Percentiles rank a stretch among this genome's conserved stretches.
These are phyloP conservation scores for Epichloe uncinata DNA, from an alignment of 2,329 filamentous ascomycete genomes.

Conservation along the genomic window DNA sequence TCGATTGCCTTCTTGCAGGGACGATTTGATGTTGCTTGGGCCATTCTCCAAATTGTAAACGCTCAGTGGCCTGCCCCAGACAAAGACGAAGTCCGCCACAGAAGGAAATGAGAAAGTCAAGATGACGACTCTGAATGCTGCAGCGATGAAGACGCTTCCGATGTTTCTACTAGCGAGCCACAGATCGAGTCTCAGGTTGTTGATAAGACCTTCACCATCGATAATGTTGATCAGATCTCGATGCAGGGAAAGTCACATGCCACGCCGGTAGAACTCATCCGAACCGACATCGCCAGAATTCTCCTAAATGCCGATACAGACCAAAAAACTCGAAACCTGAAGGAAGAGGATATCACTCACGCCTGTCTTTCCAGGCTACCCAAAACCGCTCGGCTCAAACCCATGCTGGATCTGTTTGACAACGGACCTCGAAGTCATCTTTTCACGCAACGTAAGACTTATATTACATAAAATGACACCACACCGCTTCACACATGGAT, in stretches of 20 bases:
- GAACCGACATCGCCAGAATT: constrained; percentile 40
- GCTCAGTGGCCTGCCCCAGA: constrained; percentile 52
- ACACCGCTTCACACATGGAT: constrained; percentile 55
- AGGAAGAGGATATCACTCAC: constrained; percentile 58
- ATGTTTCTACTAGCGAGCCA: constrained; percentile 24
- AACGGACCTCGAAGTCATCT: constrained; percentile 40
- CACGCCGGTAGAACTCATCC: constrained; percentile 42
- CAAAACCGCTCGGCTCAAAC: constrained; percentile 22
- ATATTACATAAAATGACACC: constrained; percentile 33
- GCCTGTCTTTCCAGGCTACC: constrained; percentile 27
- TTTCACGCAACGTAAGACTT: constrained; percentile 41
- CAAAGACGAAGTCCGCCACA: constrained; percentile 36
- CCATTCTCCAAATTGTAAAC: constrained; percentile 55
- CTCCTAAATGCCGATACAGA: constrained; percentile 59
- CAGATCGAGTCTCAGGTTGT: constrained; percentile 41
- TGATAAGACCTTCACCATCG: constrained; percentile 58
- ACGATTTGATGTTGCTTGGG: constrained; percentile 48
- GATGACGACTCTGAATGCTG: constrained; percentile 25
- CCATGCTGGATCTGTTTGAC: constrained; percentile 46
- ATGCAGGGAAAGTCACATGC: constrained; percentile 53
- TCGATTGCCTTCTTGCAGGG: constrained; percentile 53
- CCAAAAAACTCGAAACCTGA: constrained; percentile 46
- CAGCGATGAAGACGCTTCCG: constrained; percentile 20
- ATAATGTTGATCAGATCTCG: constrained; percentile 58
- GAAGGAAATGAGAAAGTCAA: constrained; percentile 26